Conservation (phyloP, 2,329 filamentous ascomycete genomes). For the Coleophoma eucalyptorum region DNA sequence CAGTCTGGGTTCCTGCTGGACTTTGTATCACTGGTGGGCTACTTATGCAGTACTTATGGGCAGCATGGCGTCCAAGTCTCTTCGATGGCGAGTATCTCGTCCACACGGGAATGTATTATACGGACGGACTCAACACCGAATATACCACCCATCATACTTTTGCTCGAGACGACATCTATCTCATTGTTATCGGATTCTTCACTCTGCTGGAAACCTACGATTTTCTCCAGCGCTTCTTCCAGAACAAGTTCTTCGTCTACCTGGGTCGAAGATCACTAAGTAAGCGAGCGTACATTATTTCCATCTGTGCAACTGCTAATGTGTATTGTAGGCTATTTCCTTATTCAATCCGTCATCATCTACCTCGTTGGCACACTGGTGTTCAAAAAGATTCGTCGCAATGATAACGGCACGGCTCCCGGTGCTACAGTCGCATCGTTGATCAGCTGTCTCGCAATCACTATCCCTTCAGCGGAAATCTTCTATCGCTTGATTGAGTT, state of each 20-base stretch:
- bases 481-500: conserved; percentile 4
- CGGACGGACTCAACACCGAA: conserved; percentile 30
- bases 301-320: not conserved
- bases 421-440: conserved; percentile 1
- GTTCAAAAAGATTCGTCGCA: not conserved
- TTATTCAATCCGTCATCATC: not conserved
- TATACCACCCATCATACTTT: conserved; percentile 29
- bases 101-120: conserved; percentile 36
- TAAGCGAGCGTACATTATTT: conserved; percentile 22
- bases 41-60: conserved; percentile 38
- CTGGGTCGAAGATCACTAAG: conserved; percentile 38
- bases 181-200: conserved; percentile 37
- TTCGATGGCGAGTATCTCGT: conserved; percentile 32
- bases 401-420: conserved; percentile 2
- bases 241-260: conserved; percentile 29
- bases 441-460: conserved; percentile 1
- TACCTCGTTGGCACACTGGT: not conserved
- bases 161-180: conserved; percentile 37
- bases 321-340: not conserved
- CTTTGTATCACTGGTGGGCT: conserved; percentile 29
- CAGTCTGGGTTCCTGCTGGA: conserved; percentile 29
- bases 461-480: conserved; percentile 1
- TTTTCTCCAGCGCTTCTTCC: conserved; percentile 29
- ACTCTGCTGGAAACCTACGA: conserved; percentile 35
- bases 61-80: conserved; percentile 31